Evolutionary conservation across 2,329 filamentous ascomycete genomes (phyloP).

Genomic region (Penicillium nordicum): DNA sequence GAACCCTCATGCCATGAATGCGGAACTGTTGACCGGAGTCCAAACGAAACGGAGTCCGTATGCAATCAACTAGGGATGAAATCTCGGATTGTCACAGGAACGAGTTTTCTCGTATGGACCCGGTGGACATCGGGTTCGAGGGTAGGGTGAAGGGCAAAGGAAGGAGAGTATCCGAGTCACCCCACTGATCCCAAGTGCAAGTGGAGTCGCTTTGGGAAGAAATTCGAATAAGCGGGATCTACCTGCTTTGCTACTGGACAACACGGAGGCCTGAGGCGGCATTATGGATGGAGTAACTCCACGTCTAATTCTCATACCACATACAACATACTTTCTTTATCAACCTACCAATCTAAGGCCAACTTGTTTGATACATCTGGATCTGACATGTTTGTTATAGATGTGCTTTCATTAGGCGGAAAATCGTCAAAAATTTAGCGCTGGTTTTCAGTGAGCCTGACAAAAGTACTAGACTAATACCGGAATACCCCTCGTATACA

Average conservation of each 20-base stretch:
- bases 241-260: slow-evolving; percentile 8
- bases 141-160: slow-evolving; percentile 3
- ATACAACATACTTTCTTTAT: not conserved
- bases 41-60: not conserved
- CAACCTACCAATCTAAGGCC: not conserved
- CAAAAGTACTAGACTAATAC: slow-evolving; percentile 3
- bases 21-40: slow-evolving; percentile 8
- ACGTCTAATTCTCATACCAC: not conserved
- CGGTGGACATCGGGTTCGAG: slow-evolving; percentile 15
- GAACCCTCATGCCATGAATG: slow-evolving; percentile 1
- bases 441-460: not conserved
- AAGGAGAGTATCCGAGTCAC: slow-evolving; percentile 22
- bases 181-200: slow-evolving; percentile 16
- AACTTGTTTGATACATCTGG: not conserved
- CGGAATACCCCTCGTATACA: not conserved
- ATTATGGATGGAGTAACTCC: not conserved
- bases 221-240: slow-evolving; percentile 14
- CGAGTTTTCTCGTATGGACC: not conserved
- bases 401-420: not conserved
- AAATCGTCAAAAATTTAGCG: not conserved
- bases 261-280: not conserved
- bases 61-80: slow-evolving; percentile 7
- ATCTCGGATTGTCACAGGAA: slow-evolving; percentile 12
- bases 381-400: not conserved
- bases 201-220: not conserved